Base-by-base conservation (phyloP, 306 rosid genomes). In the Begonia fuchsioides region DNA sequence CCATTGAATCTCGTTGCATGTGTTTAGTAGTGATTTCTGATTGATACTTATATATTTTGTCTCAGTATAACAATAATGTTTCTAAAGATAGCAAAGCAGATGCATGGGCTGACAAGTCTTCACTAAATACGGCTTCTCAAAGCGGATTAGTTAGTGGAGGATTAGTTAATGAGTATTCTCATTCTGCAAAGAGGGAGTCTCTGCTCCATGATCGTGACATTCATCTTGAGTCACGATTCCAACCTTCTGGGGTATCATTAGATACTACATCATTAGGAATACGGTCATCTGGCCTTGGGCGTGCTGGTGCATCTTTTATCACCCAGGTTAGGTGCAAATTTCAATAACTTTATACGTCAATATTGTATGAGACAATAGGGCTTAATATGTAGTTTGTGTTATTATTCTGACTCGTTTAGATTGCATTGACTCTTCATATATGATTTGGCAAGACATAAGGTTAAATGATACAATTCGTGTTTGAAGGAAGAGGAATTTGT, bases 201-300 rank as follows among this genome's bases (percentile, higher is more conserved):
- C 14, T 41, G 14, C 12, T 41, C 6, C 1, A 10, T 41, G 45
- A 41, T 41, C 45, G 45, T 41, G 45, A 41, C 12, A 41, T n/a
- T 41, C 13, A 41, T 41, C 45, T 41, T 41, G 96, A 85, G 15
- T 69, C 96, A 15, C 79, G 82, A 44, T 66, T 79, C 57, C 41
- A 77, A 13, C 56, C 98, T 10, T 67, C 93, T 13, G 75, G 87
- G 51, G 55, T 77, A 68, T 77, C 94, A 44, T 54, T 77, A 50
- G 94, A 87, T 55, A 65, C 82, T 43, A 49, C 78, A 45, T 63
- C 80, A 54, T 61, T 90, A 47, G 74, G 81, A 53, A 52, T 92
- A 56, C 96, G 93, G 53, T 69, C 96, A 57, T 69, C 96, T 4
- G 85, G 87, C 32, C 72, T 77, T 53, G 61, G 74, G 58, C 96